phyloP scores from a whole-genome alignment of 176 grass and related monocot species.

The Musa troglodytarum region DNA sequence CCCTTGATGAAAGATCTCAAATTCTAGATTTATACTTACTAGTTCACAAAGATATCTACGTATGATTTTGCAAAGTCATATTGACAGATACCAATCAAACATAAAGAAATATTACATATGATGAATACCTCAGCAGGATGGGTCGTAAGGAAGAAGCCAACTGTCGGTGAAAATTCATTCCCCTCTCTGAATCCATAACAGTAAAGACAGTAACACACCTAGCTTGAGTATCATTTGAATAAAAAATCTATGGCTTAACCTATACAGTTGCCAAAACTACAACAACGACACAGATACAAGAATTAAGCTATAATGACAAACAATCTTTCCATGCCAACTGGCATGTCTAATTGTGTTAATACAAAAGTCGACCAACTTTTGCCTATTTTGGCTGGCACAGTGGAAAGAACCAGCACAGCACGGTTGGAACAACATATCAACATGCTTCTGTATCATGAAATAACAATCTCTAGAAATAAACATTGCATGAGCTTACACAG shows the following conservation, averaged over 20 bases:
- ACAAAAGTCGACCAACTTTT: too few relatives aligned
- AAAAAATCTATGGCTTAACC: neutral
- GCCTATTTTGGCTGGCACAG: too few relatives aligned
- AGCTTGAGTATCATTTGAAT: neutral
- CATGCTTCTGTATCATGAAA: neutral
- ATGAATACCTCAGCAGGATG: constrained; percentile 49
- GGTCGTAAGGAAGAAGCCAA: constrained; percentile 59
- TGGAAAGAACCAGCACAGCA: too few relatives aligned
- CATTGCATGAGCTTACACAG: neutral
- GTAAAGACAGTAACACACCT: neutral
- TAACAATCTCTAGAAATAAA: neutral
- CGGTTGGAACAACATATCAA: neutral
- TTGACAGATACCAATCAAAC: too few relatives aligned
- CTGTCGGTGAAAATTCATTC: constrained; percentile 64
- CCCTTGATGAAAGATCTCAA: too few relatives aligned
- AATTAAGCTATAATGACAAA: neutral
- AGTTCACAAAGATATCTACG: too few relatives aligned
- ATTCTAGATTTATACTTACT: too few relatives aligned
- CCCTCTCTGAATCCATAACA: constrained; percentile 35
- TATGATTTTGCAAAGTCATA: too few relatives aligned
- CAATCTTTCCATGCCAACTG: neutral
- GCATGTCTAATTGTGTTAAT: neutral
- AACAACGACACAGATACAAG: neutral
- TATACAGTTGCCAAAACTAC: neutral
- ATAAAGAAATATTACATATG: too few relatives aligned